Percentiles rank a stretch among this genome's conserved stretches.
phyloP scores from a whole-genome alignment of 257 asterid species.

The Capsicum baccatum region DNA sequence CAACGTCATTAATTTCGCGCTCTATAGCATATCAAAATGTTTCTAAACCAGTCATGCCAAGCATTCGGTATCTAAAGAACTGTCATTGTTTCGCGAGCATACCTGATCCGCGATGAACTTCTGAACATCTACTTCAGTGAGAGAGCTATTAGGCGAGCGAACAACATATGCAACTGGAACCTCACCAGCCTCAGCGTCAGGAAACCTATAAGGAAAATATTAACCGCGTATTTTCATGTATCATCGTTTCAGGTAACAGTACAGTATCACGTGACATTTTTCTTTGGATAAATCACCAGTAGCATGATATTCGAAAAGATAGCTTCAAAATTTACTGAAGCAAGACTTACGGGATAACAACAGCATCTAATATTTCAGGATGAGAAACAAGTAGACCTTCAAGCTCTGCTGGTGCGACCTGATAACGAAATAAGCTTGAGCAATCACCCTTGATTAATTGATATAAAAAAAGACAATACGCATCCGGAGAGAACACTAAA shows the following conservation, averaged over 20 bases:
- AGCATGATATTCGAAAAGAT: not conserved
- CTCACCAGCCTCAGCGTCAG: conserved; percentile 99
- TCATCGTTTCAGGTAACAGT: not conserved
- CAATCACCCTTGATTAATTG: not conserved
- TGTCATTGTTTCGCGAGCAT: conserved; percentile 16
- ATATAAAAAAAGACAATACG: not conserved
- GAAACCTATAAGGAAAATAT: conserved; percentile 54
- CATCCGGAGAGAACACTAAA: not conserved
- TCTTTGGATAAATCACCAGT: not conserved
- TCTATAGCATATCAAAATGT: not conserved
- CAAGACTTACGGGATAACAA: conserved; percentile 81
- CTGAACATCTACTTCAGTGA: conserved; percentile 81
- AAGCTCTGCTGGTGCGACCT: conserved; percentile 99
- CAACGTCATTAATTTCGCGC: not conserved
- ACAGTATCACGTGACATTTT: not conserved
- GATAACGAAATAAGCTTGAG: conserved; percentile 25
- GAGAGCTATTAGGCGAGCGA: conserved; percentile 79
- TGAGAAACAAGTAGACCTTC: conserved; percentile 95
- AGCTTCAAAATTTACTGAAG: conserved; percentile 9
- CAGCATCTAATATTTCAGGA: conserved; percentile 91
- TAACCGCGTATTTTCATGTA: conserved; percentile 2
- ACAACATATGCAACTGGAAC: conserved; percentile 89
- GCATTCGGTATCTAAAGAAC: not conserved
- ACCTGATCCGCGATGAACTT: conserved; percentile 92
- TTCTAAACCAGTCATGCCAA: not conserved